Conservation (phyloP, 371 early-diverging fungal genomes). For the Cokeromyces recurvatus region DNA sequence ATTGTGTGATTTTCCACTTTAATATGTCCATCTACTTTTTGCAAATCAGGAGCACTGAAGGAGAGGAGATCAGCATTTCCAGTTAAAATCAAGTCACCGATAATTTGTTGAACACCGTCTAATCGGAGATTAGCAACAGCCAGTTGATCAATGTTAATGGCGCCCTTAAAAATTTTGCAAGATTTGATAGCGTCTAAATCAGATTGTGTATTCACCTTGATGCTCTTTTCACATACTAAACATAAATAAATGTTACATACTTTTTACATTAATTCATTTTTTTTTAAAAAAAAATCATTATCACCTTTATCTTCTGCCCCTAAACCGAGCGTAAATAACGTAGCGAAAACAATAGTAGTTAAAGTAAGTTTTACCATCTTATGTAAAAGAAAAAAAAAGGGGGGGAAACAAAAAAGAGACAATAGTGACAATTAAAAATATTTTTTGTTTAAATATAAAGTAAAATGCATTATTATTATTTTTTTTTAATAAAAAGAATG, state of each 20-base stretch:
- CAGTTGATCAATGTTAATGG: slow-evolving; percentile 33
- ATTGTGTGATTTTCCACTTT: slow-evolving; percentile 42
- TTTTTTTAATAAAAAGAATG: too few relatives aligned
- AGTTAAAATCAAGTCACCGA: slow-evolving; percentile 38
- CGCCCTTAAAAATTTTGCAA: slow-evolving; percentile 44
- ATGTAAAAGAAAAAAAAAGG: slow-evolving; percentile 1
- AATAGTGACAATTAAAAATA: too few relatives aligned
- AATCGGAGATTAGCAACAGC: slow-evolving; percentile 18
- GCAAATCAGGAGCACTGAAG: slow-evolving; percentile 41
- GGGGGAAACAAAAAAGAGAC: too few relatives aligned
- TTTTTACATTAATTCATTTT: slow-evolving; percentile 4
- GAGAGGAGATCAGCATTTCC: slow-evolving; percentile 32
- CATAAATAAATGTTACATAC: neutral
- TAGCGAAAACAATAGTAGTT: slow-evolving; percentile 11
- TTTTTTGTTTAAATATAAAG: too few relatives aligned
- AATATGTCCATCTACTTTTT: slow-evolving; percentile 39
- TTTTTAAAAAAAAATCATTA: neutral
- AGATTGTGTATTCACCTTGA: slow-evolving; percentile 26
- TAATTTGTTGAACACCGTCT: slow-evolving; percentile 34
- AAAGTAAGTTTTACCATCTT: slow-evolving; percentile 11
- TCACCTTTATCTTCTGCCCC: slow-evolving; percentile 3
- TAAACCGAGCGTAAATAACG: slow-evolving; percentile 9
- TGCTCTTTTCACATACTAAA: slow-evolving; percentile 3
- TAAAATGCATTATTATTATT: too few relatives aligned
- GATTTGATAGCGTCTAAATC: slow-evolving; percentile 42